Percentiles rank a stretch among this genome's conserved stretches.
Conservation (phyloP, 352 stramenopile genomes). For the Peronospora belbahrii region DNA sequence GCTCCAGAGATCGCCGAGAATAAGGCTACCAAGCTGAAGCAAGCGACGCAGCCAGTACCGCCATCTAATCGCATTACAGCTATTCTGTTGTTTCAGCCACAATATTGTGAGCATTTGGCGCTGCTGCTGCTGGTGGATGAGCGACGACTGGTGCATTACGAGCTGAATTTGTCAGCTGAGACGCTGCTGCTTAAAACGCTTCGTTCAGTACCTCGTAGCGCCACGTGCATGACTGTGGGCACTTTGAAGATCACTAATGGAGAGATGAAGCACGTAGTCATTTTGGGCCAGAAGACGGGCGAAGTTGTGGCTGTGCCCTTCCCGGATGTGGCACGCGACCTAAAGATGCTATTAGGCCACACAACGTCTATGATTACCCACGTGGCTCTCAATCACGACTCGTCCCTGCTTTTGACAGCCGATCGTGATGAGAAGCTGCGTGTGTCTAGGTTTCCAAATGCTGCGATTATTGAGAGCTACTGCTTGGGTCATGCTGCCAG, state of each 20-base stretch:
- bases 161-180: constrained; percentile 36
- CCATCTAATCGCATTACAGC: constrained; percentile 39
- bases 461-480: constrained; percentile 71
- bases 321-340: constrained; percentile 50
- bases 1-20: not conserved
- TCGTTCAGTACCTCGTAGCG: constrained; percentile 52
- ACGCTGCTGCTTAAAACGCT: constrained; percentile 36
- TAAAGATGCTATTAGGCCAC: constrained; percentile 73
- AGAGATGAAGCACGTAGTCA: constrained; percentile 46
- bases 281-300: constrained; percentile 77
- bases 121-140: constrained; percentile 63
- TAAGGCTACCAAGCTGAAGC: constrained; percentile 17
- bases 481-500: constrained; percentile 70
- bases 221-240: constrained; percentile 53
- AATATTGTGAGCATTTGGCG: constrained; percentile 15
- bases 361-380: constrained; percentile 85
- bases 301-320: constrained; percentile 75
- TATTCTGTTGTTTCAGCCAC: constrained; percentile 30
- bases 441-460: constrained; percentile 72
- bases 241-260: constrained; percentile 18
- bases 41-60: constrained; percentile 16
- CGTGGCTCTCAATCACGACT: constrained; percentile 48
- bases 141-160: constrained; percentile 68
- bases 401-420: constrained; percentile 54
- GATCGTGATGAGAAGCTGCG: constrained; percentile 83